phyloP scores from a whole-genome alignment of 352 stramenopile genomes.

The Pythium myriotylum region DNA sequence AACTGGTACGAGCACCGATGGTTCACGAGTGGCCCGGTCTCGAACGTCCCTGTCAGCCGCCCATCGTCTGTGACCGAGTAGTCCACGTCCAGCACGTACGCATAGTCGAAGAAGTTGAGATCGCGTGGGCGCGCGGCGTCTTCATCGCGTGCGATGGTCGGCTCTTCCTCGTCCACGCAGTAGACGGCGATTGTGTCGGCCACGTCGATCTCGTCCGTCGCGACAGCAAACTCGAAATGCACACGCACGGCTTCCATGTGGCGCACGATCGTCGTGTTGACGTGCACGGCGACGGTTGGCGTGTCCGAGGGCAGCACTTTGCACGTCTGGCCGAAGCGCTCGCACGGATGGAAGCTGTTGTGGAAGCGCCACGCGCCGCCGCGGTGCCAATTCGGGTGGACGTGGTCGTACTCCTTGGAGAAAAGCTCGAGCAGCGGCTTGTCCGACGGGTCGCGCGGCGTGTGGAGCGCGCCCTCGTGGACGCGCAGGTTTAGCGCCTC shows the following conservation, averaged over 20 bases:
- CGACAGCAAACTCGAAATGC: constrained; percentile 3
- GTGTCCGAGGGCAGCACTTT: not conserved
- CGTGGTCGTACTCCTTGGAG: constrained; percentile 10
- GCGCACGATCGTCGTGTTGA: constrained; percentile 20
- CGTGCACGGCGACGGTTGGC: not conserved
- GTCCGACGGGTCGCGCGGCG: not conserved
- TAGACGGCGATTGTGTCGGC: constrained; percentile 18
- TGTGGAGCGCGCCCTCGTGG: constrained; percentile 5
- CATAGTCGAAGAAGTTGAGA: constrained; percentile 21
- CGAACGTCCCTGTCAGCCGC: constrained; percentile 9
- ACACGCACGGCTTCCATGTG: constrained; percentile 13
- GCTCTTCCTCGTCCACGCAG: constrained; percentile 17
- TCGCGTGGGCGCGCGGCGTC: not conserved
- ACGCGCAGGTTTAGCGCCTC: constrained; percentile 14
- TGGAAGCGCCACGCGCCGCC: constrained; percentile 26
- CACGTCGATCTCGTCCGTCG: constrained; percentile 8
- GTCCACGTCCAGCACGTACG: constrained; percentile 15
- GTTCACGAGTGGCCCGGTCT: constrained; percentile 30
- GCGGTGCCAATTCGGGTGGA: constrained; percentile 17
- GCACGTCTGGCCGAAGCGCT: constrained; percentile 14
- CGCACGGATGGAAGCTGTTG: constrained; percentile 19
- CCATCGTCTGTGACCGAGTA: constrained; percentile 5
- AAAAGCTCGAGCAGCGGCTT: constrained; percentile 11
- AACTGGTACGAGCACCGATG: constrained; percentile 42
- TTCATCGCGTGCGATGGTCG: not conserved